Evolutionary conservation across 345 rosid genomes (phyloP), one percentile per base, ranked within the genome.

Genomic region (Rhizophora apiculata): DNA sequence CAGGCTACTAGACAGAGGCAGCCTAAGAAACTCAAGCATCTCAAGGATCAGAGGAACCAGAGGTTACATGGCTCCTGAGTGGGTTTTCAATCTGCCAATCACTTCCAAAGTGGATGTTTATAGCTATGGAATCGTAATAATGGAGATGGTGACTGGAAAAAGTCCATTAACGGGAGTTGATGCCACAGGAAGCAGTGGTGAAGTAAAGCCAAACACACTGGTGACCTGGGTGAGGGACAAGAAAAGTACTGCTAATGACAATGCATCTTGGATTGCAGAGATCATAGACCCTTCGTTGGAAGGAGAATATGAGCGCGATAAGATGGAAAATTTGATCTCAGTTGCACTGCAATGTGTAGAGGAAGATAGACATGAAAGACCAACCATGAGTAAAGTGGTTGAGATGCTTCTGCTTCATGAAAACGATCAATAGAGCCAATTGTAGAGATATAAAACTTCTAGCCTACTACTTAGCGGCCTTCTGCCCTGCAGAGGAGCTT

Each of bases 381-480:
- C 82, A 16, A 71, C 64, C 60, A 73, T 78, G 72, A 71, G 81
- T 34, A 70, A 69, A 66, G 78, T 70, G 0, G 75, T 78, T 24
- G 78, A 78, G 59, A 65, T 68, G 74, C 78, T 78, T 8, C 49
- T 43, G 49, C 49, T 13, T 11, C 49, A 43, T 3, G 49, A 3
- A 43, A 43, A 13, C 4, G 3, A 13, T 11, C 5, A 43, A 11
- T 43, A 43, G 18, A 11, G 5, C 37, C 37, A 6, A 34, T 34
- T 34, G 49, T 13, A 6, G n/a, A n/a, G n/a, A n/a, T n/a, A n/a
- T n/a, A n/a, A n/a, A n/a, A n/a, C n/a, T n/a, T n/a, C n/a, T n/a
- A n/a, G n/a, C n/a, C n/a, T n/a, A n/a, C n/a, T 34, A 34, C 1
- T 9, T 34, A 34, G 37, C 1, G 37, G 37, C 8, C 37, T 34